phyloP scores from a whole-genome alignment of 1,139 yeast genomes.

The Saccharomyces hybrid region DNA sequence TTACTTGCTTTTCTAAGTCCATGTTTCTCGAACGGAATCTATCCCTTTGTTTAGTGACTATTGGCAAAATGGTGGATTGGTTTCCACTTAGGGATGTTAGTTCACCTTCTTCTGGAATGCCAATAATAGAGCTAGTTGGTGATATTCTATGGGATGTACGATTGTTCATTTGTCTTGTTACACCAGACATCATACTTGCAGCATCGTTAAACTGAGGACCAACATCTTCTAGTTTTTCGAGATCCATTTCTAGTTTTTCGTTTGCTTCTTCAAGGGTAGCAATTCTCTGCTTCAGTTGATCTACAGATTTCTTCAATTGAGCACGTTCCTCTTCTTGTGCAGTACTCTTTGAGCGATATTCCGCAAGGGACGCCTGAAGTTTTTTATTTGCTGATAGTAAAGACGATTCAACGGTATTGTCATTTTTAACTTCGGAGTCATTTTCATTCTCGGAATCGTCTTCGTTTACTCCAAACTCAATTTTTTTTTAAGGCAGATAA shows the following conservation, averaged over 20 bases:
- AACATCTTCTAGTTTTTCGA: conserved; percentile 43
- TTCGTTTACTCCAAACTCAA: conserved; percentile 53
- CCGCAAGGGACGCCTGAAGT: conserved; percentile 34
- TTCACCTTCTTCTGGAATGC: conserved; percentile 35
- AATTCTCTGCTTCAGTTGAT: conserved; percentile 35
- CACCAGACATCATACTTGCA: conserved; percentile 60
- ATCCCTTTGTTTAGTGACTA: conserved; percentile 90
- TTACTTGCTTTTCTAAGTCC: conserved; percentile 76
- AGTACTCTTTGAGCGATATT: conserved; percentile 29
- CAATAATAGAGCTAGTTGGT: conserved; percentile 46
- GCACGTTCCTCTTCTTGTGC: conserved; percentile 22
- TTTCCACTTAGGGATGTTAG: conserved; percentile 4
- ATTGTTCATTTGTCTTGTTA: conserved; percentile 40
- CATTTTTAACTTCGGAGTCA: conserved; percentile 16
- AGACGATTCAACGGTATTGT: conserved; percentile 34
- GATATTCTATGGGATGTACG: conserved; percentile 34
- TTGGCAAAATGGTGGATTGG: conserved; percentile 57
- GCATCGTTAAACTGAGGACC: conserved; percentile 43
- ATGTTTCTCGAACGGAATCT: conserved; percentile 73
- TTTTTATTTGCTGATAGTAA: conserved; percentile 38
- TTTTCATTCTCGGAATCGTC: conserved; percentile 34
- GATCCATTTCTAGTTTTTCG: conserved; percentile 61
- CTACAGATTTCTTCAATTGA: conserved; percentile 18
- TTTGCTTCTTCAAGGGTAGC: conserved; percentile 41
- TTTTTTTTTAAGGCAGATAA: conserved; percentile 62